These are phyloP conservation scores for Takashimella tepidaria DNA, from an alignment of 1,284 basidiomycete genomes.

Conservation along the genomic window DNA sequence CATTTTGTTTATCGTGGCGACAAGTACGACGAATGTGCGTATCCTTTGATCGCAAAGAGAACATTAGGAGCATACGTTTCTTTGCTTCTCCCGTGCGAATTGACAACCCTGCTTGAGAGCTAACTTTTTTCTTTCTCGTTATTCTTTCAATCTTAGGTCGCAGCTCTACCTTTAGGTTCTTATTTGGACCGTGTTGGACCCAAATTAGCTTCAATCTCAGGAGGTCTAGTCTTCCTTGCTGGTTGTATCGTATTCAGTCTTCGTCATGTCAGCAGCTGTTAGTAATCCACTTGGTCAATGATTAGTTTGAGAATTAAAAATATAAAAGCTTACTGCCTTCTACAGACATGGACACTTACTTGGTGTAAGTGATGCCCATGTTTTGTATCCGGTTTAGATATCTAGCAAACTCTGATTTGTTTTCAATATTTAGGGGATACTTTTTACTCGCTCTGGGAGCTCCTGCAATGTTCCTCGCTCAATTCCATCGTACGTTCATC, in stretches of 20 bases:
- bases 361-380: slow-evolving; percentile 27
- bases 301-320: neutral
- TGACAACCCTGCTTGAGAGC: slow-evolving; percentile 16
- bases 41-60: neutral
- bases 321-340: slow-evolving; percentile 2
- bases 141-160: slow-evolving; percentile 29
- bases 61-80: neutral
- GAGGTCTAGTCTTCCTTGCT: slow-evolving; percentile 32
- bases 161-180: slow-evolving; percentile 40
- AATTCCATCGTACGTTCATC: slow-evolving; percentile 28
- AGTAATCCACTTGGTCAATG: too few species aligned
- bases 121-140: too few species aligned
- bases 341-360: slow-evolving; percentile 34
- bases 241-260: slow-evolving; percentile 38
- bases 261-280: slow-evolving; percentile 21
- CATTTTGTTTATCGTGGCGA: slow-evolving; percentile 42
- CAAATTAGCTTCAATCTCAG: slow-evolving; percentile 32
- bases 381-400: too few species aligned
- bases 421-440: slow-evolving; percentile 30
- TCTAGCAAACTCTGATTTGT: too few species aligned
- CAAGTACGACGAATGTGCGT: slow-evolving; percentile 42
- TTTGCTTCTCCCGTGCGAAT: too few species aligned
- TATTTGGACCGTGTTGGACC: slow-evolving; percentile 43
- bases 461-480: slow-evolving; percentile 43
- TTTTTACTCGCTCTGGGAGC: slow-evolving; percentile 45